Base-by-base conservation (phyloP, 768 basidiomycete genomes). In the Mrakia blollopis region DNA sequence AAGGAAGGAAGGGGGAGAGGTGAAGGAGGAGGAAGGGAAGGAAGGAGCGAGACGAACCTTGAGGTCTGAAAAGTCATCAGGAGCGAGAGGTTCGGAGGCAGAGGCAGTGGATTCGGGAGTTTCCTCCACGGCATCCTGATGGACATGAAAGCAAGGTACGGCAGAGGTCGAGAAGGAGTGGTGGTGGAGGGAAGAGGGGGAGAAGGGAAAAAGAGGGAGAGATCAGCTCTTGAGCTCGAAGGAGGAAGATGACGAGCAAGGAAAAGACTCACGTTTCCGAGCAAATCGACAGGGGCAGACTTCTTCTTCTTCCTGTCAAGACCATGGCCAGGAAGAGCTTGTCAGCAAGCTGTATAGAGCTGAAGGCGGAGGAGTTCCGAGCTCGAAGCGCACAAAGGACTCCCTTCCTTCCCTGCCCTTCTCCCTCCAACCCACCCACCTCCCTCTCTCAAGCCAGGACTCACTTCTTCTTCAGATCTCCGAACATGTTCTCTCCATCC, bases 401-500 rank as follows among this genome's bases (percentile, higher is more conserved):
- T 18, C 23, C 71, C 57, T 54, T 52, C 30, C 60, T 39, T 35
- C 54, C 30, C 16, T 7, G 32, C 44, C 44, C 44, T 44, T 44
- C 44, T 11, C 44, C 60, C 47, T 74, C 39, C 18, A 10, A 10
- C 25, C 37, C 37, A 44, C 60, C n/a, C n/a, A 44, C 41, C n/a
- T 25, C 41, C 21, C 39, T 37, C 16, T 41, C 30, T 23, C 44
- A 8, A 1, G 0, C 37, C 35, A 47, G 39, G 39, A 77, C 72
- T 35, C 69, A 79, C 87, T 94, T 96, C 83, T 86, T 86, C 86
- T 98, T 97, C 83, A 98, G 87, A 83, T 98, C 96, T 10, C 92
- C 93, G 83, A 98, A 98, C 77, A 95, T 87, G 80, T 94, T 94
- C 78, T 91, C 93, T 16, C 88, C 86, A 7, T 86, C 86, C 75